Evolutionary conservation across 805 yeast species (phyloP).

Genomic region (Clavispora vitiphila): DNA sequence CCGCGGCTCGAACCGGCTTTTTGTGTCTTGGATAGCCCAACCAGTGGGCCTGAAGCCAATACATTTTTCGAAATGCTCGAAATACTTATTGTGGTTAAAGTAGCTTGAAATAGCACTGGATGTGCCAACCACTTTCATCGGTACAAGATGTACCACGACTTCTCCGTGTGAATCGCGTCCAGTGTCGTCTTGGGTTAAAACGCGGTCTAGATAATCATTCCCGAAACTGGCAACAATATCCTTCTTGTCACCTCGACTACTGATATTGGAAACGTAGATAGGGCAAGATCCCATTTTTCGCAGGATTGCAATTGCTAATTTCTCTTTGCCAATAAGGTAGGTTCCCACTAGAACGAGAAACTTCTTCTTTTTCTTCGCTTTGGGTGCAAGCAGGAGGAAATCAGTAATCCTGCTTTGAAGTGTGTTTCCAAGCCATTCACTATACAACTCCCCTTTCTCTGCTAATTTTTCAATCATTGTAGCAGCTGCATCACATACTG

Average conservation of each 20-base stretch:
- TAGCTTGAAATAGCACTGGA: constrained; percentile 44
- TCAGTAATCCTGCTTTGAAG: constrained; percentile 39
- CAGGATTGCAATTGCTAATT: constrained; percentile 67
- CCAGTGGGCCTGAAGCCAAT: constrained; percentile 88
- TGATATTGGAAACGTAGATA: constrained; percentile 47
- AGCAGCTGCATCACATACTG: constrained; percentile 59
- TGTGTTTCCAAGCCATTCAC: constrained; percentile 29
- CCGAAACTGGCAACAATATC: constrained; percentile 42
- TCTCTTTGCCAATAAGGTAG: constrained; percentile 90
- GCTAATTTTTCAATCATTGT: constrained; percentile 41
- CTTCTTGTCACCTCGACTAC: constrained; percentile 38
- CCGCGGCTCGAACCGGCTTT: constrained; percentile 8
- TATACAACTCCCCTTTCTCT: constrained; percentile 16
- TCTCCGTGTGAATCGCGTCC: constrained; percentile 30
- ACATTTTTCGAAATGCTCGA: constrained; percentile 48
- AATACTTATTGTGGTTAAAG: constrained; percentile 42
- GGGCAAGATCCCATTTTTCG: constrained; percentile 42
- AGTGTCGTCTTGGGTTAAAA: constrained; percentile 26
- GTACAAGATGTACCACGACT: constrained; percentile 61
- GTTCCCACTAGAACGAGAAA: constrained; percentile 73
- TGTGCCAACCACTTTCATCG: constrained; percentile 53
- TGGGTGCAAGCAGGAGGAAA: constrained; percentile 13
- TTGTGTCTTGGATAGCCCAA: constrained; percentile 55
- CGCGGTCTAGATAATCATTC: constrained; percentile 35
- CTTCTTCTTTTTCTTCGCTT: constrained; percentile 28